Base-by-base conservation (phyloP, 1,284 basidiomycete species). In the Melampsora abietis-canadensis region DNA sequence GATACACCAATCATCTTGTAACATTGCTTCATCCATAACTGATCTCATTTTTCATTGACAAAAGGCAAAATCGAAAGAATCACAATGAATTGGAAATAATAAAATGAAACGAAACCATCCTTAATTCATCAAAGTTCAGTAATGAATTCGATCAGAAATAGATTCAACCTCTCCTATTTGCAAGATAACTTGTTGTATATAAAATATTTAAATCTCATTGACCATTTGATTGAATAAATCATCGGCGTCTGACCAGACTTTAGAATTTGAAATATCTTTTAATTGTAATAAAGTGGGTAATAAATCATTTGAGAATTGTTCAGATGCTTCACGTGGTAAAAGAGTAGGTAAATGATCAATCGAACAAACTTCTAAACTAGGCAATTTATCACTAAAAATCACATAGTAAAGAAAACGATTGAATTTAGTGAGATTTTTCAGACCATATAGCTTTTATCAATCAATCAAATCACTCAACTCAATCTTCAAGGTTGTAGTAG, bases 331-430 rank as follows among this genome's bases (percentile, higher is more conserved):
- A 67, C 96, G 87, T 34, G 96, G 96, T 48, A 98, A 87, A 78
- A 99, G 84, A 48, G 96, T 98, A 24, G 96, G 96, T 76, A 98
- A 86, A 82, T 98, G 96, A 84, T 98, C 96, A 78, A 99, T 99
- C 37, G 95, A 96, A 79, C 98, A 89, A 77, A 98, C 92, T 19
- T 89, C 90, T 76, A 97, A 80, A 2, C 87, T 82, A 4, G 89
- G 88, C 77, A 72, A 37, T 17, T 48, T 87, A 85, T 69, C 85
- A 88, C 77, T 85, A 79, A 76, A 88, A 88, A 79, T n/a, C 51
- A 54, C n/a, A 8, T n/a, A 27, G 17, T 6, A 54, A 51, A 21
- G 8, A 40, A 7, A 1, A 8, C 37, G n/a, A 40, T 40, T 40
- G 12, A 10, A 40, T 40, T 40, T 40, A 5, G 37, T 40, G 5